Conservation (phyloP, 129 eudicot species). For the Arctium lappa region DNA sequence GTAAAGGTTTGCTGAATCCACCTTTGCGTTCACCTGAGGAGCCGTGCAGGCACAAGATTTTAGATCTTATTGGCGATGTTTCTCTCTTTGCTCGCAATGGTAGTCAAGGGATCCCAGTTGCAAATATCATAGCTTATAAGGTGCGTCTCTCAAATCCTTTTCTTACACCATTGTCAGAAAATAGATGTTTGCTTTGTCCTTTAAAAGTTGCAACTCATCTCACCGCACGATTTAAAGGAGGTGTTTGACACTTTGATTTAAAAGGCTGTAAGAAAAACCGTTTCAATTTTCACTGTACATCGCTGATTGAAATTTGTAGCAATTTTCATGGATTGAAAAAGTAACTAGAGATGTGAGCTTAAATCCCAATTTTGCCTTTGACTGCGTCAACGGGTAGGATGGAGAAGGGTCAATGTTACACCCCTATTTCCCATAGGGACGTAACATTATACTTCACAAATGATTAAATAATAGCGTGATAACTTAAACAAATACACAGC, state of each 20-base stretch:
- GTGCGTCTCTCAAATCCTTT: slow-evolving; percentile 24
- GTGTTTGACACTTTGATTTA: neutral
- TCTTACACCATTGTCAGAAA: neutral
- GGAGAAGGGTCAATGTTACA: no score
- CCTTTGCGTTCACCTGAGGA: slow-evolving; percentile 73
- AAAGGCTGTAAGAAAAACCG: neutral
- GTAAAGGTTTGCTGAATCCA: slow-evolving; percentile 84
- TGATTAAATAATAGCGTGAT: no score
- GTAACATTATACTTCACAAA: no score
- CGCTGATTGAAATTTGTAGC: neutral
- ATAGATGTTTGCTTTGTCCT: neutral
- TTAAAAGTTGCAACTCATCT: neutral
- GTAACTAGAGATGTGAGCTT: no score
- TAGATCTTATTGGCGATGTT: slow-evolving; percentile 91
- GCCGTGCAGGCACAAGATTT: slow-evolving; percentile 88
- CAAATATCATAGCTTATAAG: slow-evolving; percentile 80
- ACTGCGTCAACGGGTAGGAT: no score
- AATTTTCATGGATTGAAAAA: no score
- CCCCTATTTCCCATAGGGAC: no score
- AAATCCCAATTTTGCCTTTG: no score
- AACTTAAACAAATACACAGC: no score
- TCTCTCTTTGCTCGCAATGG: slow-evolving; percentile 78
- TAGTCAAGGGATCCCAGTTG: slow-evolving; percentile 89
- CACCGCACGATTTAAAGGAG: neutral
- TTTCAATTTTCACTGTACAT: neutral